phyloP scores from a whole-genome alignment of 2,329 filamentous ascomycete genomes.

The Escovopsis sp. region DNA sequence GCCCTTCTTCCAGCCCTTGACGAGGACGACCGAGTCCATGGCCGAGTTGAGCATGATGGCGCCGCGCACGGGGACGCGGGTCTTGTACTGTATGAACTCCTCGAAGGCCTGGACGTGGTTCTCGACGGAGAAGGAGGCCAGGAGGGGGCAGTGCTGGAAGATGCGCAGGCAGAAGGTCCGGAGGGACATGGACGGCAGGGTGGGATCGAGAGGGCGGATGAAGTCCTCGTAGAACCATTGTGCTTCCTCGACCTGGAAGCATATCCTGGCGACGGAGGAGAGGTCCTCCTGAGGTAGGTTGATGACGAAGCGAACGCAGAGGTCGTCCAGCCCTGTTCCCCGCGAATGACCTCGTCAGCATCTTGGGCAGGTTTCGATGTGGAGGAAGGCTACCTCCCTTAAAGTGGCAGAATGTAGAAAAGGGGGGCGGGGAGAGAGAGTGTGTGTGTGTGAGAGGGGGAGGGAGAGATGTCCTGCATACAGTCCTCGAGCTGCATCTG shows the following conservation, averaged over 20 bases:
- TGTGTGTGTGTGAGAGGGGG: too few relatives aligned
- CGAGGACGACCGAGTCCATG: slow-evolving; percentile 90
- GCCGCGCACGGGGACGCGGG: slow-evolving; percentile 80
- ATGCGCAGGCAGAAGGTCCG: slow-evolving; percentile 79
- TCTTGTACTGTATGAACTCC: slow-evolving; percentile 89
- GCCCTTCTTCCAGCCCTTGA: slow-evolving; percentile 96
- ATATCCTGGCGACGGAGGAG: slow-evolving; percentile 80
- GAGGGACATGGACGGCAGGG: slow-evolving; percentile 71
- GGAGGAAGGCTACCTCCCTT: too few relatives aligned
- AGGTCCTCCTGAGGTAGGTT: slow-evolving; percentile 90
- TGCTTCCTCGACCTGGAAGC: slow-evolving; percentile 96
- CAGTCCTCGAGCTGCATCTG: slow-evolving; percentile 87
- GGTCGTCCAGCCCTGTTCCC: slow-evolving; percentile 74
- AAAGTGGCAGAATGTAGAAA: too few relatives aligned
- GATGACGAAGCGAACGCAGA: slow-evolving; percentile 95
- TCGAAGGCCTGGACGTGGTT: slow-evolving; percentile 75
- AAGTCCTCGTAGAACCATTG: slow-evolving; percentile 99
- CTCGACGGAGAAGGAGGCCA: slow-evolving; percentile 65
- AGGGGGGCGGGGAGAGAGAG: too few relatives aligned
- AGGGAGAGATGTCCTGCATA: slow-evolving; percentile 20
- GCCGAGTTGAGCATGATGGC: slow-evolving; percentile 82
- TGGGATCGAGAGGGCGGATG: slow-evolving; percentile 75
- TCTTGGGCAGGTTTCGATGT: not conserved
- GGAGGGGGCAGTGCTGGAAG: slow-evolving; percentile 84
- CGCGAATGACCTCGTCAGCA: slow-evolving; percentile 10